Evolutionary conservation across 1,284 basidiomycete genomes (phyloP).

Genomic region (Blastosporella zonata): DNA sequence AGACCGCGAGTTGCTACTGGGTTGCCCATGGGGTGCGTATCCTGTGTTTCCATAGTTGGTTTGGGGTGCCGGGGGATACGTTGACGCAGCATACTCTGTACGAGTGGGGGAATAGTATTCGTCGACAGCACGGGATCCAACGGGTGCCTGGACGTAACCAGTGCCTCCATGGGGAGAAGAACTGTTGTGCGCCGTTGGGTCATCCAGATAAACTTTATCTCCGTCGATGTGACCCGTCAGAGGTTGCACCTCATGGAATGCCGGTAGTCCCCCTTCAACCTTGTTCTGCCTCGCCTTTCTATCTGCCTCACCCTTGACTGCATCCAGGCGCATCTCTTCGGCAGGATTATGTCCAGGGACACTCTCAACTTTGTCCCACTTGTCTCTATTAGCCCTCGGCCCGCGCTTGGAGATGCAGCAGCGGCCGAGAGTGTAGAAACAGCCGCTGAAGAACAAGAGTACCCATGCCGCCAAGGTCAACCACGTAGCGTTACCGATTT

Average conservation of each 20-base stretch:
- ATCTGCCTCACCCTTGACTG: slow-evolving; percentile 78
- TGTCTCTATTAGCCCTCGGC: slow-evolving; percentile 42
- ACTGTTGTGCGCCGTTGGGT: slow-evolving; percentile 32
- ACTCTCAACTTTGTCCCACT: slow-evolving; percentile 24
- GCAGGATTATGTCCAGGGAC: slow-evolving; percentile 33
- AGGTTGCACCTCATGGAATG: slow-evolving; percentile 71
- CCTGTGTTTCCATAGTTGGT: slow-evolving; percentile 23
- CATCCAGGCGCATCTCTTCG: slow-evolving; percentile 73
- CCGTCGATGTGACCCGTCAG: slow-evolving; percentile 59
- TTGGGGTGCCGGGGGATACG: slow-evolving; percentile 39
- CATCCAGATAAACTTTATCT: slow-evolving; percentile 49
- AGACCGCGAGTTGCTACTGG: slow-evolving; percentile 35
- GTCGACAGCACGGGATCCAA: slow-evolving; percentile 68
- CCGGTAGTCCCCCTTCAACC: slow-evolving; percentile 68
- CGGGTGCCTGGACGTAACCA: slow-evolving; percentile 62
- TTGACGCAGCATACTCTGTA: slow-evolving; percentile 24
- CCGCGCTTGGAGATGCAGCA: slow-evolving; percentile 67
- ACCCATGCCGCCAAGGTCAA: slow-evolving; percentile 83
- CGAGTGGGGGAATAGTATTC: slow-evolving; percentile 54
- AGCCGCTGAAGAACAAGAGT: slow-evolving; percentile 80
- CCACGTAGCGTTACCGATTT: slow-evolving; percentile 81
- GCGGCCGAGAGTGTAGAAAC: slow-evolving; percentile 77
- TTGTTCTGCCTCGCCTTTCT: slow-evolving; percentile 66
- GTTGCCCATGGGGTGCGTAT: slow-evolving; percentile 39
- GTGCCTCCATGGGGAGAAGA: slow-evolving; percentile 29